Evolutionary conservation across 768 basidiomycete species (phyloP), one percentile per base, ranked within the genome.

Genomic region (Termitomyces sp.): DNA sequence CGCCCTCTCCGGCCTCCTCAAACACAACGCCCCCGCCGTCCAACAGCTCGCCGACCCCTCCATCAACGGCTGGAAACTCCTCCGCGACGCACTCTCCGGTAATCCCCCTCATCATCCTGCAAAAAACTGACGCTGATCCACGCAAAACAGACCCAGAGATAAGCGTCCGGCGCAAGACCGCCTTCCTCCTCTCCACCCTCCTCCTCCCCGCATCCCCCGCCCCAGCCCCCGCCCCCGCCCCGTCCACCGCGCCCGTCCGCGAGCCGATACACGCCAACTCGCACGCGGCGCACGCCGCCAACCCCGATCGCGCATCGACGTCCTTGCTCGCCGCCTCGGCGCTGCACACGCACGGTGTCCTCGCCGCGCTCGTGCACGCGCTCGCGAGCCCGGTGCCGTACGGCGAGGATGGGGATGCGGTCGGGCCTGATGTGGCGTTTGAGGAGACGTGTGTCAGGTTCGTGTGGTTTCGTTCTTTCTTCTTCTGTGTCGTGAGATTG

Each of bases 1-100:
- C 68, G 73, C 86, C 0, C 74, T 95, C 10, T 94, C 91, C 0
- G 89, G 89, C 0, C 66, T 90, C 0, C 70, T 94, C 51, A 92
- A 90, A 68, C 91, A 94, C 69, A 90, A 86, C 55, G 78, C 80
- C 4, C 75, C 81, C 3, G 91, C 91, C 0, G 83, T 94, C 1
- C 61, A 67, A 37, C 71, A 72, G 10, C 74, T 94, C 34, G 74
- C 74, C 1, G 71, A 75, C 6, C 58, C 73, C 62, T 67, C 73
- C 61, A 56, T 74, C 9, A 75, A 77, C 45, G 92, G 92, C 1
- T 94, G 92, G 92, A 64, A 72, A 15, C 75, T 73, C 22, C 70
- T 94, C 5, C 77, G 80, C 18, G 72, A 72, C 24, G 80, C 86
- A 1, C 73, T 94, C 2, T 79, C 83, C 72, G 87, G 89, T 86